phyloP scores from a whole-genome alignment of 805 yeast species.

The Cyberlindnera subsufficiens region DNA sequence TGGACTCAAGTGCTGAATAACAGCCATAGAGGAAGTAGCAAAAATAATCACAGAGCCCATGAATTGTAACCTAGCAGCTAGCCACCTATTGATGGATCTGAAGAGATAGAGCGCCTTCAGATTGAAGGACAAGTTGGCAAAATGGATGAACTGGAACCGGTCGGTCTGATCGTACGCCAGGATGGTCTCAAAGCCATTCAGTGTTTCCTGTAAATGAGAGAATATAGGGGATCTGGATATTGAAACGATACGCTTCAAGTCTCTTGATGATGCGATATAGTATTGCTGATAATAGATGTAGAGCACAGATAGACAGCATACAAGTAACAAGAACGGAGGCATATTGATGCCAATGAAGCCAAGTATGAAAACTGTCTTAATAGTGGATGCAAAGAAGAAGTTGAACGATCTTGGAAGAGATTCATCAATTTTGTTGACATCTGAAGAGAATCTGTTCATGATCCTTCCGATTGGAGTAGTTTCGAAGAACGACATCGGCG shows the following conservation, averaged over 20 bases:
- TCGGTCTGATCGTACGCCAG: slow-evolving; percentile 66
- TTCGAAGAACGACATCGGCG: slow-evolving; percentile 67
- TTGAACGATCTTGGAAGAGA: slow-evolving; percentile 49
- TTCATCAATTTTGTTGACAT: slow-evolving; percentile 51
- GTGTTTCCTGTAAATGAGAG: slow-evolving; percentile 77
- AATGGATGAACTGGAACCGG: slow-evolving; percentile 58
- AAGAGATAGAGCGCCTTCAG: slow-evolving; percentile 64
- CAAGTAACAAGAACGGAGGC: slow-evolving; percentile 48
- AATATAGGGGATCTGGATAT: slow-evolving; percentile 70
- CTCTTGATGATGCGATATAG: slow-evolving; percentile 69
- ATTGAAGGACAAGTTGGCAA: slow-evolving; percentile 67
- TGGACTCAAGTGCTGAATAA: slow-evolving; percentile 41
- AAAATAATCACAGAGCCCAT: slow-evolving; percentile 54
- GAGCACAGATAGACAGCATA: slow-evolving; percentile 39
- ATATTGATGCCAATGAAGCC: slow-evolving; percentile 45
- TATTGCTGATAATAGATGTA: slow-evolving; percentile 67
- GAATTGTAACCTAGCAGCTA: slow-evolving; percentile 53
- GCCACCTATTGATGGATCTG: slow-evolving; percentile 67
- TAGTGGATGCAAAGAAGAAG: slow-evolving; percentile 37
- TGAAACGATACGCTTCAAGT: slow-evolving; percentile 67
- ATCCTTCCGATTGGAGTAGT: slow-evolving; percentile 66
- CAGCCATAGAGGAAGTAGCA: slow-evolving; percentile 42
- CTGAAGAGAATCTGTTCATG: slow-evolving; percentile 59
- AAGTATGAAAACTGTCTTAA: slow-evolving; percentile 44
- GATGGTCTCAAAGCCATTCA: slow-evolving; percentile 73